Evolutionary conservation across 2,329 filamentous ascomycete genomes (phyloP).

Genomic region (Microascus cirrosus): DNA sequence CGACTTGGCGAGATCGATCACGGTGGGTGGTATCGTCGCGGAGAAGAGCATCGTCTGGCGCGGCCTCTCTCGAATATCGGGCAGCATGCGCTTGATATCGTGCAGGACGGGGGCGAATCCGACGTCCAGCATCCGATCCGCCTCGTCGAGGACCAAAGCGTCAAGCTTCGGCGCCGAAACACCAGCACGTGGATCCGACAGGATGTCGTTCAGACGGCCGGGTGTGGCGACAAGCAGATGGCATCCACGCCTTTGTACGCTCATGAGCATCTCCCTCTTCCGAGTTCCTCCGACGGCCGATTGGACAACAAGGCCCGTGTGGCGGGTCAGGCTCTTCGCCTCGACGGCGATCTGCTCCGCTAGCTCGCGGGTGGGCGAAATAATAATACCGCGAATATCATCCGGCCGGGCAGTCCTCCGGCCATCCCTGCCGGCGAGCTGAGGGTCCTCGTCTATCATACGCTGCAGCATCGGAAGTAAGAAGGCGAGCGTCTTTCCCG

Average conservation of each 20-base stretch:
- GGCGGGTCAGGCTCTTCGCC: conserved; percentile 52
- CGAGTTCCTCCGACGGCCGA: conserved; percentile 87
- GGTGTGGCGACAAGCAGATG: conserved; percentile 87
- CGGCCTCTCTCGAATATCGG: conserved; percentile 47
- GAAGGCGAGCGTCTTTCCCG: conserved; percentile 93
- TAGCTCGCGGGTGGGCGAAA: conserved; percentile 73
- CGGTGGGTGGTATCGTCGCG: conserved; percentile 77
- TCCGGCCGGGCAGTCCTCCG: conserved; percentile 26
- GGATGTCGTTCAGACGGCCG: conserved; percentile 73
- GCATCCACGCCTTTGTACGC: conserved; percentile 65
- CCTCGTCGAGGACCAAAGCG: conserved; percentile 91
- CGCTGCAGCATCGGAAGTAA: conserved; percentile 75
- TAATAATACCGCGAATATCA: conserved; percentile 58
- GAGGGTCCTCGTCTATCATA: conserved; percentile 54
- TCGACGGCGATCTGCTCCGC: conserved; percentile 74
- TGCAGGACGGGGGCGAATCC: conserved; percentile 61
- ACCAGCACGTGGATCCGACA: conserved; percentile 51
- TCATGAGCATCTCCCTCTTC: conserved; percentile 56
- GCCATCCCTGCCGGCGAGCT: conserved; percentile 37
- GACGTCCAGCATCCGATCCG: conserved; percentile 96
- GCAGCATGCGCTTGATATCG: conserved; percentile 51
- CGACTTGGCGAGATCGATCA: conserved; percentile 65
- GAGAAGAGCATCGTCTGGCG: conserved; percentile 94
- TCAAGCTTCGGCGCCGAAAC: conserved; percentile 71
- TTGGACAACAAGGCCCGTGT: conserved; percentile 56